Base-by-base conservation (phyloP, 805 yeast genomes). In the Spathaspora arborariae region DNA sequence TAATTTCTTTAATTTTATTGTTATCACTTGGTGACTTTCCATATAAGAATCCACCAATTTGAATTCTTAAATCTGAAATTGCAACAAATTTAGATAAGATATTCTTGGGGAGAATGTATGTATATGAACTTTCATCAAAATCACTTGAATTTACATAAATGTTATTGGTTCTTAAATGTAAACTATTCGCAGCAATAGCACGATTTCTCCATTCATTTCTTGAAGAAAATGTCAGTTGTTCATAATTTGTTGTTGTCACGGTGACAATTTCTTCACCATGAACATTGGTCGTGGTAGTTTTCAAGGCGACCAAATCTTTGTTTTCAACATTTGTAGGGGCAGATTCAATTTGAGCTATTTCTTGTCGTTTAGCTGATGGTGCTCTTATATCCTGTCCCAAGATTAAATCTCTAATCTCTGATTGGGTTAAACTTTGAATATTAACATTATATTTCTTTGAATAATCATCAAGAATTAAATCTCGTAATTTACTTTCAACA, bases 241-340 rank as follows among this genome's bases (percentile, higher is more conserved):
- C 99, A 60, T 87, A 91, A 51, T 81, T 81, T 15, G 91, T 82
- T 0, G 98, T 90, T 0, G 98, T 90, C 24, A 92, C 96, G 0
- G 96, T 92, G 37, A 87, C 85, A 57, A 94, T 92, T 56, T 91
- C 95, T 60, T 94, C 99, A 27, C 99, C 99, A 58, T 91, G 97
- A 2, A 88, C 96, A 59, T 89, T 94, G 20, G 83, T 82, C 0
- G 96, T 86, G 47, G 83, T 85, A 0, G 96, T 82, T 56, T 88
- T 90, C 55, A 84, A 76, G 0, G 96, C 94, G 0, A 90, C 80
- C 26, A 84, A 67, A 52, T 85, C 84, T 33, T 65, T 62, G 48
- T 75, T 74, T 11, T 71, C 72, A 8, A 69, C 72, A 41, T 69
- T 65, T 27, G 73, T 76, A 0, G 69, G 60, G 6, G 77, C 76